Conservation (phyloP, 495 filamentous ascomycete genomes). For the Jackrogersella multiformis region DNA sequence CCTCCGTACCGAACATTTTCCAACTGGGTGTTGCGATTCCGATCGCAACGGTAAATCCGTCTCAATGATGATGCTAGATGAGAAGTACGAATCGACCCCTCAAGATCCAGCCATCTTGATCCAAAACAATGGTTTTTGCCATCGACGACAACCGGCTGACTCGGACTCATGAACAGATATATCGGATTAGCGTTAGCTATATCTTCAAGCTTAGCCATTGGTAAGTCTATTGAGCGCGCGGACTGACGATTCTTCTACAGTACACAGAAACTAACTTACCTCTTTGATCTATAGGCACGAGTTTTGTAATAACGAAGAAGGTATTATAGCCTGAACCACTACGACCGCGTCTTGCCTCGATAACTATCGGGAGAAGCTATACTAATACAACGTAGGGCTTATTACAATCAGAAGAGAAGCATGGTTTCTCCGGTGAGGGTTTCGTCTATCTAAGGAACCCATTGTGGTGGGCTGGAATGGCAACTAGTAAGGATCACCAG, state of each 20-base stretch:
- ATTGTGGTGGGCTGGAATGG: constrained; percentile 93
- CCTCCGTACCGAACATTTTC: constrained; percentile 9
- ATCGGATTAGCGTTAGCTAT: constrained; percentile 90
- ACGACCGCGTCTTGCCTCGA: constrained; percentile 2
- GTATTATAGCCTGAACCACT: constrained; percentile 53
- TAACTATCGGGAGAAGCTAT: neutral
- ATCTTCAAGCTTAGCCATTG: constrained; percentile 90
- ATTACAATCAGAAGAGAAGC: constrained; percentile 84
- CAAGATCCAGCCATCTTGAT: constrained; percentile 8
- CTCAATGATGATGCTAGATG: constrained; percentile 75
- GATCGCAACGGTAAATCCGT: constrained; percentile 37
- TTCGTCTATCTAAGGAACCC: constrained; percentile 92
- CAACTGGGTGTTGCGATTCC: constrained; percentile 33
- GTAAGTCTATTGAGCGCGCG: constrained; percentile 60
- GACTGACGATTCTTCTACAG: neutral
- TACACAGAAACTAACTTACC: constrained; percentile 41
- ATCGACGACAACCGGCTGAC: constrained; percentile 47
- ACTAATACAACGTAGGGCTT: constrained; percentile 69
- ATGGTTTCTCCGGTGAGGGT: constrained; percentile 97
- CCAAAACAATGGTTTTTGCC: neutral
- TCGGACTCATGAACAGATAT: constrained; percentile 68
- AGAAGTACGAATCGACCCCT: constrained; percentile 73
- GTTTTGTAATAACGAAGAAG: constrained; percentile 95
- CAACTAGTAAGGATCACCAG: constrained; percentile 70
- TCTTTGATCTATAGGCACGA: constrained; percentile 67